phyloP scores from a whole-genome alignment of 805 yeast genomes.

The Millerozyma acaciae region DNA sequence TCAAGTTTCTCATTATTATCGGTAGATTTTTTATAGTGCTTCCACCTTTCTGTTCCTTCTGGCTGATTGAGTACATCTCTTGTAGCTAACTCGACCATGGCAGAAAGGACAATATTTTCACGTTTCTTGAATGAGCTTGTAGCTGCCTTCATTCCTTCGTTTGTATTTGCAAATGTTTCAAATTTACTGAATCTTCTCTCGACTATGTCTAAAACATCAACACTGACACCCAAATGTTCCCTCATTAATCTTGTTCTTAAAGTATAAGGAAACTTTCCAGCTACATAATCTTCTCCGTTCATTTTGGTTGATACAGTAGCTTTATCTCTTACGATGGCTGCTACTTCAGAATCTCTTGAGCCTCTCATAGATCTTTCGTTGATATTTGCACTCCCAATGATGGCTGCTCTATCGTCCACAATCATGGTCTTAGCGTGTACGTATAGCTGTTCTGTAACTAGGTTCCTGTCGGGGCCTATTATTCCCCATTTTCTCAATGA shows the following conservation, averaged over 20 bases:
- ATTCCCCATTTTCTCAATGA: conserved; percentile 95
- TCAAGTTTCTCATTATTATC: conserved; percentile 12
- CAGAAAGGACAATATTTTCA: conserved; percentile 43
- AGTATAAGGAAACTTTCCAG: conserved; percentile 85
- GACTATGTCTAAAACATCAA: conserved; percentile 75
- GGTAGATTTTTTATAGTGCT: conserved; percentile 19
- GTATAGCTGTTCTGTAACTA: conserved; percentile 88
- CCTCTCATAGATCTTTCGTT: conserved; percentile 97
- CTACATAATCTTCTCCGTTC: conserved; percentile 79
- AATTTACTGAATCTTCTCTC: conserved; percentile 63
- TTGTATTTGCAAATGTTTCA: conserved; percentile 42
- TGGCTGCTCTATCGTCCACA: conserved; percentile 89
- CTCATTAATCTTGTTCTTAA: conserved; percentile 90
- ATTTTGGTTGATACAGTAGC: conserved; percentile 64
- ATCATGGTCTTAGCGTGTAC: conserved; percentile 90
- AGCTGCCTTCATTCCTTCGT: conserved; percentile 41
- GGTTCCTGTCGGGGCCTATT: conserved; percentile 66
- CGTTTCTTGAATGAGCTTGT: conserved; percentile 37
- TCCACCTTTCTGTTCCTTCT: conserved; percentile 50
- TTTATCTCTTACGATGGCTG: conserved; percentile 81
- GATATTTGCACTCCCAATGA: conserved; percentile 95
- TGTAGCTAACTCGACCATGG: conserved; percentile 73
- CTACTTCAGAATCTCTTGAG: conserved; percentile 88
- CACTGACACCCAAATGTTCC: conserved; percentile 93
- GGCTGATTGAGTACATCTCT: conserved; percentile 56